Evolutionary conservation across 2,329 filamentous ascomycete species (phyloP).

Genomic region (Colletotrichum cordylinicola): DNA sequence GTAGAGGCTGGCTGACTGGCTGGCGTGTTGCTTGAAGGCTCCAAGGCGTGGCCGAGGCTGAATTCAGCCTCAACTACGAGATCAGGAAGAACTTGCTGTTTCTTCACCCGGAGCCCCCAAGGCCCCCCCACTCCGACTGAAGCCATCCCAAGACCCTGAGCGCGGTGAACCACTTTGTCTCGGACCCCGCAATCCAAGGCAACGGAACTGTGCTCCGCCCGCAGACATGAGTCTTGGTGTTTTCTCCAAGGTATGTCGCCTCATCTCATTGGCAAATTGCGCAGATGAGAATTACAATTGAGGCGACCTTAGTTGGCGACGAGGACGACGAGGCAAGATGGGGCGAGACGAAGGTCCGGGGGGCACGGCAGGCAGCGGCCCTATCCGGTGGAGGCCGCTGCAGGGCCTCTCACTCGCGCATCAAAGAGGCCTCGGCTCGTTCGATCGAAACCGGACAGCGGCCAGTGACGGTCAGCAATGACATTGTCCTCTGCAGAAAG

Average conservation of each 20-base stretch:
- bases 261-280: neutral
- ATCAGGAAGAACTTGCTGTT: neutral
- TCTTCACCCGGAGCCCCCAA: neutral
- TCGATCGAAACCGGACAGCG: neutral
- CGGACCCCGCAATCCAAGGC: neutral
- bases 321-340: neutral
- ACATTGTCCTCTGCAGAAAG: neutral
- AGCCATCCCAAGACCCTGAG: neutral
- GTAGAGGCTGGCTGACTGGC: neutral
- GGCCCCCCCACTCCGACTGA: neutral
- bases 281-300: neutral
- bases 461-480: neutral
- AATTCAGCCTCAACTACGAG: neutral
- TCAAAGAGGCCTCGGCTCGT: neutral
- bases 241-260: neutral
- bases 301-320: neutral
- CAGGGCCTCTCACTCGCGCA: neutral
- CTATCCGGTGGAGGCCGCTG: neutral
- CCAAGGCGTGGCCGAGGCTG: neutral
- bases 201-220: neutral
- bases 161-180: neutral
- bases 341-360: neutral
- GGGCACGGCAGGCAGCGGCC: neutral
- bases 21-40: neutral
- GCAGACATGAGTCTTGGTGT: neutral